These are phyloP conservation scores for Avicennia marina DNA, from an alignment of 257 asterid genomes.

Conservation along the genomic window DNA sequence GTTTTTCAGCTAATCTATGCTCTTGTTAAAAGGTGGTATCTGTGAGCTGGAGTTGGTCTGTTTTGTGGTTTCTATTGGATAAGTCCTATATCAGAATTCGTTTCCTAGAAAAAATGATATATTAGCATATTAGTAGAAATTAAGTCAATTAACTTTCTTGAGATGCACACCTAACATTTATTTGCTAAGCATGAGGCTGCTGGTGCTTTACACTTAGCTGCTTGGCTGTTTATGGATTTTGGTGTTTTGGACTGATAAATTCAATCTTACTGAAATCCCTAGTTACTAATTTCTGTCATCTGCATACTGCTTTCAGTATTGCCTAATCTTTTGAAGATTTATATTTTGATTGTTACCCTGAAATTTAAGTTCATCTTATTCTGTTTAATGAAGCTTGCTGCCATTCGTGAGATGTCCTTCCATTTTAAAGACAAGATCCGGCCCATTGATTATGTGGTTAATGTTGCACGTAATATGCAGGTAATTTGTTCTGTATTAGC, in stretches of 20 bases:
- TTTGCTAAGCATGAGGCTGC: constrained; percentile 9
- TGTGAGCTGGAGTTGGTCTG: no score
- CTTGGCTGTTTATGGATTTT: constrained; percentile 1
- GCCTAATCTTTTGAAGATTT: constrained; percentile 8
- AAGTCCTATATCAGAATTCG: no score
- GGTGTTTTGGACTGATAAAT: not conserved
- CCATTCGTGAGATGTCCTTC: constrained; percentile 83
- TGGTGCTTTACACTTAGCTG: constrained; percentile 11
- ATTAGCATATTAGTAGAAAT: constrained; percentile 6
- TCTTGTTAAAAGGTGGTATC: no score
- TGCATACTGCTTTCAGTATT: constrained; percentile 3
- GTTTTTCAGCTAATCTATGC: no score
- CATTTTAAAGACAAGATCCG: constrained; percentile 91
- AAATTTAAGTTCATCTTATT: constrained; percentile 20
- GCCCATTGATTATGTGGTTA: constrained; percentile 76
- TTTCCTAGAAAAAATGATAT: no score
- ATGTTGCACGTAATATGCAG: constrained; percentile 72
- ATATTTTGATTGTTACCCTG: constrained; percentile 1
- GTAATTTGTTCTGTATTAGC: constrained; percentile 38
- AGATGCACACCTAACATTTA: not conserved
- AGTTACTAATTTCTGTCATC: constrained; percentile 8
- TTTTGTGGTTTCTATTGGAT: no score
- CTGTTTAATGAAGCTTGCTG: constrained; percentile 69
- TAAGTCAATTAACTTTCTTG: not conserved
- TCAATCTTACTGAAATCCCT: not conserved